phyloP scores from a whole-genome alignment of 2,329 filamentous ascomycete genomes.

The Neonectria hederae region DNA sequence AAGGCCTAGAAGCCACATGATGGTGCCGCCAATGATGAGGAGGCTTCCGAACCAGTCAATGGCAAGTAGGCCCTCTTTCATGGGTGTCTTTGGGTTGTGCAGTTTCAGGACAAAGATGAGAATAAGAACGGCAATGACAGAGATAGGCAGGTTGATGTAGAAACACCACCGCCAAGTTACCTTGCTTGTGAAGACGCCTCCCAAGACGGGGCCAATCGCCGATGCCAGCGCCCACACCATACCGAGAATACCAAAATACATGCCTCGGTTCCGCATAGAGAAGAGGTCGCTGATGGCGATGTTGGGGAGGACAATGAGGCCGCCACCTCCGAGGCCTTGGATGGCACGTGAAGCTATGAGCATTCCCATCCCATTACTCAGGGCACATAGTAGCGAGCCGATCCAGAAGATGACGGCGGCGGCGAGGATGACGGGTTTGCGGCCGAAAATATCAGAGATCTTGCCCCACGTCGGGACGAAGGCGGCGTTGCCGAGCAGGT shows the following conservation, averaged over 20 bases:
- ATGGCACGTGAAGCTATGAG: conserved; percentile 65
- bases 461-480: conserved; percentile 76
- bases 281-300: conserved; percentile 67
- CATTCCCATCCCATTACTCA: conserved; percentile 60
- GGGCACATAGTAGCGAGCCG: conserved; percentile 63
- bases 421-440: conserved; percentile 62
- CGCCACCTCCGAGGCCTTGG: conserved; percentile 66
- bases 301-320: conserved; percentile 68
- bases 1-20: conserved; percentile 88
- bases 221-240: conserved; percentile 72
- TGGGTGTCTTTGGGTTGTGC: conserved; percentile 72
- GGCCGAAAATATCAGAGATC: conserved; percentile 66
- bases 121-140: conserved; percentile 57
- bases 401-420: conserved; percentile 64
- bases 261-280: conserved; percentile 59
- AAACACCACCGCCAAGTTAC: conserved; percentile 77
- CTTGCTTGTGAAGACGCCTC: conserved; percentile 72
- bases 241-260: conserved; percentile 64
- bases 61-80: conserved; percentile 69
- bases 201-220: conserved; percentile 72
- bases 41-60: conserved; percentile 67
- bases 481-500: conserved; percentile 74
- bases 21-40: conserved; percentile 76
- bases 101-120: conserved; percentile 72
- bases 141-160: conserved; percentile 69